Base-by-base conservation (phyloP, 2,329 filamentous ascomycete genomes). In the Purpureocillium lavendulum region DNA sequence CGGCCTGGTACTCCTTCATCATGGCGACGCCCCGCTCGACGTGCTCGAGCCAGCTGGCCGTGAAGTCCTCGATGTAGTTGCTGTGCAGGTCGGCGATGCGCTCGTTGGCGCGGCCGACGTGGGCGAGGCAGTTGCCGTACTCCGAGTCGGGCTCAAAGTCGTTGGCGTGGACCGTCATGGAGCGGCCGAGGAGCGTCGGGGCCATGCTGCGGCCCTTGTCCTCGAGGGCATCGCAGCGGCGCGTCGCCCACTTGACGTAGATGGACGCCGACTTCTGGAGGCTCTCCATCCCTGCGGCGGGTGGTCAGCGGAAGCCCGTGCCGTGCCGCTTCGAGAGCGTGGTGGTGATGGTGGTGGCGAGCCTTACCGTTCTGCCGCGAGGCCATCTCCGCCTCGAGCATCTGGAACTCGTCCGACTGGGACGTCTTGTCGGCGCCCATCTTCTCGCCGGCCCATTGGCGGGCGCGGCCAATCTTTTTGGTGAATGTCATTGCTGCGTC, bases 401-500 rank as follows among this genome's bases (percentile, higher is more conserved):
- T 76, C 66, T 86, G 94, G 75, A 97, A 97, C 56, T 96, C 84
- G 38, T 97, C 88, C 0, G 87, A 84, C 47, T 87, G 80, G 59
- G 73, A 79, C 9, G 90, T 96, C 67, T 88, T 92, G 65, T 96
- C 89, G 49, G 78, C 79, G 53, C 90, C 90, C 86, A 97, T 95
- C 66, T 89, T 87, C 69, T 97, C 90, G 51, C 87, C 87, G 30
- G 89, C 87, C 90, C 90, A 97, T 82, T 97, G 90, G 70, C 90
- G 94, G 71, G 94, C 82, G 57, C 90, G 84, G 66, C 89, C 90
- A 59, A 97, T 80, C 61, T 94, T 95, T 73, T 94, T 95, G 65
- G 69, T 73, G 54, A 78, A 68, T 52, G 71, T 66, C 73, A 77
- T 77, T 28, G 33, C 59, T 30, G 34, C 36, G 3, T 32, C n/a